Evolutionary conservation across 257 asterid species (phyloP).

Genomic region (Nicotiana noctiflora): DNA sequence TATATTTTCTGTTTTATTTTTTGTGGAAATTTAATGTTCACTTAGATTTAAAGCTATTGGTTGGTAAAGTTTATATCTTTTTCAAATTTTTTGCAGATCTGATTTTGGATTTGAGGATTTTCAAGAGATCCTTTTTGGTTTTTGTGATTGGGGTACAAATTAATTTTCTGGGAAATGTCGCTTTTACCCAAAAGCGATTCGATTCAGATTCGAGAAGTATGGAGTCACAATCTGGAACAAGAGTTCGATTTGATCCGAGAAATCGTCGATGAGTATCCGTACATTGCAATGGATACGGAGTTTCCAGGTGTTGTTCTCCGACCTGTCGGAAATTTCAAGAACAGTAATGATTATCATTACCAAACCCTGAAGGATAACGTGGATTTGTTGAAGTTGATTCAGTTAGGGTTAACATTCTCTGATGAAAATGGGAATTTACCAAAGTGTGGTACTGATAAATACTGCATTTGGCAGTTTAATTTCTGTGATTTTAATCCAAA

Average conservation of each 20-base stretch:
- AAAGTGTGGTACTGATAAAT: slow-evolving; percentile 52
- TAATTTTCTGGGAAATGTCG: slow-evolving; percentile 35
- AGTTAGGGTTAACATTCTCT: slow-evolving; percentile 58
- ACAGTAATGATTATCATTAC: slow-evolving; percentile 49
- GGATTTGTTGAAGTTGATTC: slow-evolving; percentile 64
- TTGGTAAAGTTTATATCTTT: not conserved
- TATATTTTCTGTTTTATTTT: not conserved
- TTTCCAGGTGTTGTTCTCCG: slow-evolving; percentile 61
- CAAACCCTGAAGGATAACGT: slow-evolving; percentile 63
- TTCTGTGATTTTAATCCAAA: slow-evolving; percentile 60
- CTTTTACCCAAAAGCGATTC: slow-evolving; percentile 53
- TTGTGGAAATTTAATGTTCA: not conserved
- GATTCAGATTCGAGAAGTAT: slow-evolving; percentile 68
- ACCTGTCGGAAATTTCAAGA: slow-evolving; percentile 55
- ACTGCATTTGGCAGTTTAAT: slow-evolving; percentile 69
- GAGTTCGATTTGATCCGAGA: slow-evolving; percentile 56
- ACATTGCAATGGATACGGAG: slow-evolving; percentile 79
- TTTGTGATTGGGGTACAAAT: not conserved
- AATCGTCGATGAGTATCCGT: slow-evolving; percentile 58
- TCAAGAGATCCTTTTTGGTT: slow-evolving; percentile 9
- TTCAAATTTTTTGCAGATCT: slow-evolving; percentile 35
- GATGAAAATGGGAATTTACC: slow-evolving; percentile 73
- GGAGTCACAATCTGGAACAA: slow-evolving; percentile 65
- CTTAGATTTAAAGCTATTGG: not conserved
- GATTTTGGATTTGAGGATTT: slow-evolving; percentile 9